Conservation (phyloP, 1,284 basidiomycete genomes). For the Spongiforma sp. region DNA sequence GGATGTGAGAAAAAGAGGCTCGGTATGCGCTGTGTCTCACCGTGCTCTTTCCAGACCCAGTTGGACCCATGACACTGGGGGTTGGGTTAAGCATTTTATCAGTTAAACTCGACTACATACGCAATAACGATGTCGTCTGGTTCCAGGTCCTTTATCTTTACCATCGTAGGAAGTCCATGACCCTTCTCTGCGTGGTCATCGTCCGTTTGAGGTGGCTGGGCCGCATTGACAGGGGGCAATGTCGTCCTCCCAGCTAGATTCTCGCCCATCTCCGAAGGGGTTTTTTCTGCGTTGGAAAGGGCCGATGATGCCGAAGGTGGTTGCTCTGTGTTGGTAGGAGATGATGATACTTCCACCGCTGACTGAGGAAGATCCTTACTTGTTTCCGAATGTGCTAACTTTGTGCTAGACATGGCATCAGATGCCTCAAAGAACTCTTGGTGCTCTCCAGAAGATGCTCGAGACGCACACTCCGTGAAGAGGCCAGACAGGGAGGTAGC, state of each 20-base stretch:
- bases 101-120: conserved; percentile 5
- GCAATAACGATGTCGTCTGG: conserved; percentile 14
- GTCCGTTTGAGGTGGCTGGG: background rate
- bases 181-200: too few relatives aligned
- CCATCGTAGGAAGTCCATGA: background rate
- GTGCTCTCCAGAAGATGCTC: too few relatives aligned
- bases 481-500: too few relatives aligned
- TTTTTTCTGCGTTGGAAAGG: too few relatives aligned
- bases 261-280: background rate
- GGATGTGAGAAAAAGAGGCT: background rate
- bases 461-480: too few relatives aligned
- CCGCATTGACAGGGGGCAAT: too few relatives aligned
- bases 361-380: background rate
- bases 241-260: too few relatives aligned
- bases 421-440: too few relatives aligned
- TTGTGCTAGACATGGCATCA: background rate
- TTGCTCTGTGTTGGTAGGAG: too few relatives aligned
- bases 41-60: conserved; percentile 9
- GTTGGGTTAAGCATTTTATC: background rate
- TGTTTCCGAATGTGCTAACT: background rate
- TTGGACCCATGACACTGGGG: conserved; percentile 25
- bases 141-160: background rate
- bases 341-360: background rate
- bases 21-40: conserved; percentile 3
- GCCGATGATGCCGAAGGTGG: too few relatives aligned